These are phyloP conservation scores for Cordyceps tenuipes DNA, from an alignment of 2,329 filamentous ascomycete genomes.

Conservation along the genomic window DNA sequence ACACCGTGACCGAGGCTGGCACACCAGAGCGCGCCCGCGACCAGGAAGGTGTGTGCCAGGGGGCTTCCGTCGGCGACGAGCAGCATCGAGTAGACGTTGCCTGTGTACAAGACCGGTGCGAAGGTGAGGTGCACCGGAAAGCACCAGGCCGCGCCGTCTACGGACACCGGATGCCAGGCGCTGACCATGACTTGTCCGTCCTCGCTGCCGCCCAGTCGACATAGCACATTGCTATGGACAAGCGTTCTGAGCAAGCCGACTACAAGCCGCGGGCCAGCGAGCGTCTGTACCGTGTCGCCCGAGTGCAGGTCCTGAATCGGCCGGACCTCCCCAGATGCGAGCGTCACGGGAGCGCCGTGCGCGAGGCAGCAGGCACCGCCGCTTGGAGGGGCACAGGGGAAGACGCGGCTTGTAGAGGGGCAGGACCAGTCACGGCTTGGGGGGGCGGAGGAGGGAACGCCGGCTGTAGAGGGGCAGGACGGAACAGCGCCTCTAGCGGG, in stretches of 20 bases:
- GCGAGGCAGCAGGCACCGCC: background rate
- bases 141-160: slow-evolving; percentile 31
- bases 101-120: slow-evolving; percentile 34
- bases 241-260: slow-evolving; percentile 41
- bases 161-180: slow-evolving; percentile 49
- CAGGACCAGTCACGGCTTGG: too few relatives aligned
- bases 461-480: too few relatives aligned
- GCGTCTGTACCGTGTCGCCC: slow-evolving; percentile 43
- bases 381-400: too few relatives aligned
- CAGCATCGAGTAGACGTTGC: slow-evolving; percentile 49
- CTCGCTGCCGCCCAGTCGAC: slow-evolving; percentile 28
- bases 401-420: too few relatives aligned
- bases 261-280: slow-evolving; percentile 39
- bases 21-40: slow-evolving; percentile 36
- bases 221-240: slow-evolving; percentile 32
- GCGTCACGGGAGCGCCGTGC: background rate
- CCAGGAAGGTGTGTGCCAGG: slow-evolving; percentile 41
- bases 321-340: slow-evolving; percentile 15
- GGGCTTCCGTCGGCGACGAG: slow-evolving; percentile 36
- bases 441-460: too few relatives aligned
- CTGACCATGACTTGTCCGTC: slow-evolving; percentile 39
- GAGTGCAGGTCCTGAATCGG: slow-evolving; percentile 35
- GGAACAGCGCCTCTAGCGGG: too few relatives aligned
- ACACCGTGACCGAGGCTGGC: slow-evolving; percentile 53
- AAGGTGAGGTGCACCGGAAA: slow-evolving; percentile 36